Conservation (phyloP, 2,329 filamentous ascomycete genomes). For the Fusarium penzigii region DNA sequence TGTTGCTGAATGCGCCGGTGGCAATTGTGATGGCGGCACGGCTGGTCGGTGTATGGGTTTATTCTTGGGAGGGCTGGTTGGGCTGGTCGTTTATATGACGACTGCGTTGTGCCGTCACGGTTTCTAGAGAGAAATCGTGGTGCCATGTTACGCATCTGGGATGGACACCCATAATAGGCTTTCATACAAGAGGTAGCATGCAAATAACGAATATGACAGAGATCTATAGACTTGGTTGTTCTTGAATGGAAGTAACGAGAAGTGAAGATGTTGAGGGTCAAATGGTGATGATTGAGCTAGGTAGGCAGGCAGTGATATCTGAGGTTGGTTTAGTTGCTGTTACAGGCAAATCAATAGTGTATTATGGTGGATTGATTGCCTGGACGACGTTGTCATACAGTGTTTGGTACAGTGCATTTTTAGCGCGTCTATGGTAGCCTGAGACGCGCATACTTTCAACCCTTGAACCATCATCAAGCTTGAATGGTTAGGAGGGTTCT, state of each 20-base stretch:
- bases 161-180: too few species aligned
- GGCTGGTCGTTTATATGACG: too few species aligned
- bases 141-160: too few species aligned
- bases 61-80: too few species aligned
- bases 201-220: constrained; percentile 28
- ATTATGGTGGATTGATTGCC: background rate
- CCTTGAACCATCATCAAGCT: constrained; percentile 3
- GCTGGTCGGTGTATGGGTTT: too few species aligned
- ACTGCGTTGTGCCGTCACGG: too few species aligned
- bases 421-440: background rate
- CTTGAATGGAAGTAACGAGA: background rate
- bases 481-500: constrained; percentile 5
- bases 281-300: background rate
- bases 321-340: background rate
- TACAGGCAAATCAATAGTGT: background rate
- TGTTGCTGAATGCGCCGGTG: too few species aligned
- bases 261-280: background rate
- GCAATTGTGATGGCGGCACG: too few species aligned
- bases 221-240: constrained; percentile 14
- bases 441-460: constrained; percentile 9
- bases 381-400: constrained; percentile 12
- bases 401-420: constrained; percentile 14
- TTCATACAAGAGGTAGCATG: constrained; percentile 17
- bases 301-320: too few species aligned
- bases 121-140: too few species aligned